Conservation (phyloP, 2,329 filamentous ascomycete genomes). For the Penicillium sp. region DNA sequence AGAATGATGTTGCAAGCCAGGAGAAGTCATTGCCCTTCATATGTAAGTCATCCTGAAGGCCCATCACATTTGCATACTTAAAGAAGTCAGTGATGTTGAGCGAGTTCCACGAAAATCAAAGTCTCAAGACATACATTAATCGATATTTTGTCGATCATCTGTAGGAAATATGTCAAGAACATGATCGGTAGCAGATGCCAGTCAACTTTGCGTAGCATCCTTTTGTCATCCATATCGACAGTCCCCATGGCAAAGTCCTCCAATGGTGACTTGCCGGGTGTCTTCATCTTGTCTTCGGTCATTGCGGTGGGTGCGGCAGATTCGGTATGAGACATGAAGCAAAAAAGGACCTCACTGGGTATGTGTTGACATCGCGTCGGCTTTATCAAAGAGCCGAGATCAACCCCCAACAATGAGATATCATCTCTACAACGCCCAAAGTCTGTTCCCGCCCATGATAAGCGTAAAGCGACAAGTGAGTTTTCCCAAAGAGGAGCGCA, state of each 20-base stretch:
- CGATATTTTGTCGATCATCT: constrained; percentile 66
- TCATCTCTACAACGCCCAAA: not conserved
- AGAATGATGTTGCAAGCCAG: constrained; percentile 64
- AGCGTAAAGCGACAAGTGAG: not conserved
- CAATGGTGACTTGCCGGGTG: constrained; percentile 42
- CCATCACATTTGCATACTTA: constrained; percentile 67
- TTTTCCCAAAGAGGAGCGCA: not conserved
- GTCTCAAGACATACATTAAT: constrained; percentile 54
- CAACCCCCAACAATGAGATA: not conserved
- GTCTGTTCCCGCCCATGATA: constrained; percentile 5
- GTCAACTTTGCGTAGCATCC: constrained; percentile 59
- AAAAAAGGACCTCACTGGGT: not conserved
- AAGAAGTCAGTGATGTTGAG: not conserved
- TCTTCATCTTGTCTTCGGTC: constrained; percentile 23
- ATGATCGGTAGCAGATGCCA: constrained; percentile 63
- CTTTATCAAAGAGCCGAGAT: constrained; percentile 4
- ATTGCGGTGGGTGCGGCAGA: not conserved
- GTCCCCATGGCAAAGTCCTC: constrained; percentile 31
- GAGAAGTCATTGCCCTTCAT: constrained; percentile 64
- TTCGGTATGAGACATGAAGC: not conserved
- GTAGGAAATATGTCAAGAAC: constrained; percentile 64
- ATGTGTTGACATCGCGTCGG: not conserved
- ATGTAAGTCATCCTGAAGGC: constrained; percentile 56
- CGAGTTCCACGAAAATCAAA: constrained; percentile 27
- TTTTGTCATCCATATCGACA: constrained; percentile 43